These are phyloP conservation scores for Conticribra guillardii DNA, from an alignment of 108 stramenopile species.

Conservation along the genomic window DNA sequence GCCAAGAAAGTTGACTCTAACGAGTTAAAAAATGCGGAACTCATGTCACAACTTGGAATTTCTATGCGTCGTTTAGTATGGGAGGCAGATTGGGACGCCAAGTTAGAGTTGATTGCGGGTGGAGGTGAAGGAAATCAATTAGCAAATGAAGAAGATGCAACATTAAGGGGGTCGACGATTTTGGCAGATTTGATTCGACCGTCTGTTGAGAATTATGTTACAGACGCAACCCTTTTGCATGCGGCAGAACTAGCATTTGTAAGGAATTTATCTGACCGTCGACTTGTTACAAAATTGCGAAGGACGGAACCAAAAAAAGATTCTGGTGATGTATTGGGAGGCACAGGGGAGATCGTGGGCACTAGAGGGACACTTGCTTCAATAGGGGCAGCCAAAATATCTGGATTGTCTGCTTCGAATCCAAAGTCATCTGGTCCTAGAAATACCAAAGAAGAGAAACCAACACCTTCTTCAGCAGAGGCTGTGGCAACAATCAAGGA, in stretches of 20 bases:
- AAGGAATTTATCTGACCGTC: constrained; percentile 55
- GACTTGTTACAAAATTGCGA: constrained; percentile 65
- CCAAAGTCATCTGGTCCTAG: background rate
- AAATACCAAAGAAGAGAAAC: constrained; percentile 11
- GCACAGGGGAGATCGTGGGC: background rate
- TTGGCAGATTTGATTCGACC: constrained; percentile 71
- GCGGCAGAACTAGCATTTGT: constrained; percentile 75
- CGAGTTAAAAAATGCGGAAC: constrained; percentile 70
- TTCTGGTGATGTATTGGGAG: constrained; percentile 10
- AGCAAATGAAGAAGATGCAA: constrained; percentile 49
- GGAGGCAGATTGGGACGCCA: constrained; percentile 86
- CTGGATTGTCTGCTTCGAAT: constrained; percentile 5
- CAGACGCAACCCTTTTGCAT: constrained; percentile 47
- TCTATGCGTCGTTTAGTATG: constrained; percentile 78
- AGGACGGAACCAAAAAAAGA: constrained; percentile 48
- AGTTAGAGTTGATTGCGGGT: constrained; percentile 35
- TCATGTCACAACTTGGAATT: constrained; percentile 70
- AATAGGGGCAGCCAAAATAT: constrained; percentile 20
- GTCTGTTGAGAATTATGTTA: constrained; percentile 59
- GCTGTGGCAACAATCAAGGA: constrained; percentile 53
- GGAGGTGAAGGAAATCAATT: constrained; percentile 4
- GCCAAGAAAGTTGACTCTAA: constrained; percentile 41
- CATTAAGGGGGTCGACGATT: constrained; percentile 65
- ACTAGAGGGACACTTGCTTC: constrained; percentile 18
- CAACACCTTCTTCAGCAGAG: constrained; percentile 33